Evolutionary conservation across 1,139 yeast genomes (phyloP), one percentile per base, ranked within the genome.

Genomic region (Geotrichum cucujoidarum): DNA sequence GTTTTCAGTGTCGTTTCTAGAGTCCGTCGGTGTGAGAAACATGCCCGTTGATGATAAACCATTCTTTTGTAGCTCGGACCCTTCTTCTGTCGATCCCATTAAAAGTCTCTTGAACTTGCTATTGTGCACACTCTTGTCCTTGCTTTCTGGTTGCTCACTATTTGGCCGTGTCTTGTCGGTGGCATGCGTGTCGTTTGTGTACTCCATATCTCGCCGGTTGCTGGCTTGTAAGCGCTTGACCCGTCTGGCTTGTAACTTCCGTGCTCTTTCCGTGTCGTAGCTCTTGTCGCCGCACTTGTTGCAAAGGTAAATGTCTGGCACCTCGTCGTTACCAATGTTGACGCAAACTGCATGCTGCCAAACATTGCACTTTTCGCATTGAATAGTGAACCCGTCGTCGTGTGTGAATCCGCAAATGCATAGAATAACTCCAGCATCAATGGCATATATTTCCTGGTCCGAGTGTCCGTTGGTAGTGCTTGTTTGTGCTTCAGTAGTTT

Each of bases 301-400:
- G 63, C 98, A 90, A 41, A 80, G 73, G 63, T 86, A 90, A 48
- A 80, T 81, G 53, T 87, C 95, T 0, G 96, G 96, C 0, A 83
- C 94, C 50, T 83, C 81, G 51, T 77, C 81, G 43, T 83, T 77
- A 45, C 73, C 74, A 55, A 84, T 86, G 7, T 85, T 86, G 78
- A 87, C 88, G 67, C 97, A 90, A 21, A 79, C 73, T 40, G 95
- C 90, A 68, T 90, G 97, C 63, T 89, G 96, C 97, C 97, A 90
- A 54, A 95, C 78, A 65, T 78, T 83, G 65, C 97, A 90, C 41
- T 79, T 75, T 63, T 89, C 96, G 69, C 97, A 90, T 65, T 89
- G 97, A 53, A 90, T 85, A 1, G 97, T 89, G 64, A 87, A 88
- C 0, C 97, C 97, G 62, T 90, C 97, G 65, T 90, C 97, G 55